Evolutionary conservation across 73 alveolate species (phyloP), one percentile per base, ranked within the genome.

Genomic region (Paramecium caudatum): DNA sequence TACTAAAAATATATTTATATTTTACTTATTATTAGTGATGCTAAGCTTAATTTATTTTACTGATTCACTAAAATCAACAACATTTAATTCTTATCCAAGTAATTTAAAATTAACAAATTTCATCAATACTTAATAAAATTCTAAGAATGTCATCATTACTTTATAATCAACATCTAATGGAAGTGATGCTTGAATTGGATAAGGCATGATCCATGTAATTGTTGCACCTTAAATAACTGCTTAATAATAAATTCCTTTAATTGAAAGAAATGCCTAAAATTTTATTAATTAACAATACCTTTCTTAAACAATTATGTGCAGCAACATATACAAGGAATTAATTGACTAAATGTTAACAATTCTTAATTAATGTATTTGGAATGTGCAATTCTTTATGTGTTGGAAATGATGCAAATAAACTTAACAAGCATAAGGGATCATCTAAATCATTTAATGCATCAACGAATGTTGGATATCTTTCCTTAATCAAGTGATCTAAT

Each of bases 371-470:
- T 6, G 82, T 55, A 21, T 78, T 86, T 12, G 93, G 93, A 41
- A 86, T 78, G 46, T 78, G 90, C 3, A 86, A 48, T 46, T 70
- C 95, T 82, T 95, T 97, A 86, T 97, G 99, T 43, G 98, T 96
- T 6, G 99, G 99, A 62, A 98, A 94, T 74, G 94, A 95, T 9
- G 99, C 98, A 87, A 97, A 98, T 36, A 98, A 93, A 48, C 97
- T 96, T 91, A 98, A 90, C 82, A 97, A 91, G 62, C 99, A 96
- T 50, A 98, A 95, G 25, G 99, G 99, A 91, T 98, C 99, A 92
- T 97, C 99, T 46, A 98, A 92, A 92, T 98, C 99, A 48, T 97
- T 94, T 63, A 98, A 83, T 17, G 99, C 99, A 94, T 98, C 99
- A 9, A 91, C 92, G 84, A 98, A 98, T 61, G 98, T 92, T 9